Conservation (phyloP, 805 yeast species). For the Blastobotrys chiropterorum region DNA sequence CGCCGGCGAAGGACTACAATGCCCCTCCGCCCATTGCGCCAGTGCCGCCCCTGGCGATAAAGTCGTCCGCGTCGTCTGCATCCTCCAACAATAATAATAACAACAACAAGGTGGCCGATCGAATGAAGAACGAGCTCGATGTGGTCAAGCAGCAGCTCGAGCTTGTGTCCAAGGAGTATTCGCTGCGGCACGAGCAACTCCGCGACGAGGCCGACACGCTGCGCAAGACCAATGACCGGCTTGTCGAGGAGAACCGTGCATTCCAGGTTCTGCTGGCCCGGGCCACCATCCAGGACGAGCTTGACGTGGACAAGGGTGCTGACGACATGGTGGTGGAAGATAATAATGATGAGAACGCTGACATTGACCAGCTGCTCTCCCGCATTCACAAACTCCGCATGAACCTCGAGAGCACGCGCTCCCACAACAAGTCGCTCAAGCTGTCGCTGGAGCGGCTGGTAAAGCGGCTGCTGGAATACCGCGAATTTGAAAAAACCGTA, state of each 20-base stretch:
- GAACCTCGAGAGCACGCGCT: constrained; percentile 24
- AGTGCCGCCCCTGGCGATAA: constrained; percentile 17
- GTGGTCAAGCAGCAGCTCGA: constrained; percentile 26
- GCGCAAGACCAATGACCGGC: constrained; percentile 20
- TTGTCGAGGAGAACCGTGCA: constrained; percentile 31
- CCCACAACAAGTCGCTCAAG: constrained; percentile 29
- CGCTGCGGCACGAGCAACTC: constrained; percentile 22
- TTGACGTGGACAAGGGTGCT: constrained; percentile 21
- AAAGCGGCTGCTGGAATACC: constrained; percentile 28
- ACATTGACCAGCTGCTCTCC: constrained; percentile 1
- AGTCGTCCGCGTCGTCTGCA: too few relatives aligned
- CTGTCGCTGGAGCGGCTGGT: constrained; percentile 30
- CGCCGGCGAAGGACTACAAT: background rate
- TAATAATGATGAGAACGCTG: background rate
- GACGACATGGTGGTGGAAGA: constrained; percentile 8
- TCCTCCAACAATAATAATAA: too few relatives aligned
- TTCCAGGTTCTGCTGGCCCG: constrained; percentile 31
- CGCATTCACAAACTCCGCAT: constrained; percentile 23
- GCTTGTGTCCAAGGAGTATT: constrained; percentile 27
- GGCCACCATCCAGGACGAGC: constrained; percentile 26
- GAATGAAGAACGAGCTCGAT: constrained; percentile 18
- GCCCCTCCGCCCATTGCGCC: constrained; percentile 9
- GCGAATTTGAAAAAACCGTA: constrained; percentile 25
- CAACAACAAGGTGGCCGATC: constrained; percentile 12
- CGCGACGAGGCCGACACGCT: constrained; percentile 23